Evolutionary conservation across 441 rosid species (phyloP).

Genomic region (Gossypium davidsonii): DNA sequence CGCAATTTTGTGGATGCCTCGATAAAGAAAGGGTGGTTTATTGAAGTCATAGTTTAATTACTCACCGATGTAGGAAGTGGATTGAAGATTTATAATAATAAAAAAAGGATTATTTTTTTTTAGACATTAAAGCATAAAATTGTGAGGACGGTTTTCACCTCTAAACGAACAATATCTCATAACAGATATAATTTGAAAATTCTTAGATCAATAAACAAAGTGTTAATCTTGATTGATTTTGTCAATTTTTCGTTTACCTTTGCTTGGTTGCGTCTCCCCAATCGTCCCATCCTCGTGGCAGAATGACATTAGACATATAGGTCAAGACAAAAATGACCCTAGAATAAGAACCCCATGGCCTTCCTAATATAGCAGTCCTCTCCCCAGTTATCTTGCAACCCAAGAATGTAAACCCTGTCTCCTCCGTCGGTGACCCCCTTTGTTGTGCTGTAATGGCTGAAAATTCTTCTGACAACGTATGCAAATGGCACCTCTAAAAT

Average conservation of each 20-base stretch:
- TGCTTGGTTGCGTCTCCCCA: constrained; percentile 38
- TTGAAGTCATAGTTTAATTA: too few species aligned
- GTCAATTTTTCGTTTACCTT: not conserved
- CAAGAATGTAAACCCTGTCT: constrained; percentile 55
- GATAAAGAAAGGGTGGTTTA: too few species aligned
- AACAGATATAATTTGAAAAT: not conserved
- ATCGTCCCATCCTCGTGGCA: constrained; percentile 48
- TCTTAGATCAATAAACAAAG: not conserved
- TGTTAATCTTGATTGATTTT: not conserved
- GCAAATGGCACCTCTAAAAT: constrained; percentile 37
- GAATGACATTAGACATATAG: constrained; percentile 44
- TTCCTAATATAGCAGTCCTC: constrained; percentile 44
- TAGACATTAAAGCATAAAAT: too few species aligned
- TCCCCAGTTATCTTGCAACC: constrained; percentile 58
- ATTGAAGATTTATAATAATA: too few species aligned
- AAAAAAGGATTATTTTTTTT: too few species aligned
- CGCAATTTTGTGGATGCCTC: too few species aligned
- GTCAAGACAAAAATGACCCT: constrained; percentile 47
- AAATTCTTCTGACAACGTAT: constrained; percentile 30
- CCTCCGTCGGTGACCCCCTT: constrained; percentile 40
- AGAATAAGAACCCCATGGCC: constrained; percentile 64
- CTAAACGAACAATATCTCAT: not conserved
- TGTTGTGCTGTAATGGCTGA: constrained; percentile 55
- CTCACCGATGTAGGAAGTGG: too few species aligned
- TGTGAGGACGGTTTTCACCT: too few species aligned